A percentile compares a stretch with the other conserved stretches of the same genome.
phyloP scores from a whole-genome alignment of 2,329 filamentous ascomycete species.

The Endoconidiophora laricicola region DNA sequence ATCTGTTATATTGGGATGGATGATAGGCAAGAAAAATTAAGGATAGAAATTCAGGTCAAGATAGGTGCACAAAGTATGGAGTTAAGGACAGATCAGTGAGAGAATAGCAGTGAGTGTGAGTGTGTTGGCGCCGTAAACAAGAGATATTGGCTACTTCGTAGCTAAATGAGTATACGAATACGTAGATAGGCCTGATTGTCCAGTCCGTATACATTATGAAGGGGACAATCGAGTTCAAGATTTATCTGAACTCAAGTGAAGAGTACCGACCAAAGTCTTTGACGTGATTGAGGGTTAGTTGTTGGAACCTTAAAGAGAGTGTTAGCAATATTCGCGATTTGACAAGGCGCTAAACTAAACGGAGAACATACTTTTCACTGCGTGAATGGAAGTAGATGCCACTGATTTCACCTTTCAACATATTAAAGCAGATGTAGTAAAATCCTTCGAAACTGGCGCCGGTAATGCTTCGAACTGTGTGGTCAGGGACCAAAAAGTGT shows the following conservation, averaged over 20 bases:
- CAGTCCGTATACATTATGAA: too few relatives aligned
- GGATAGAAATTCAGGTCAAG: too few relatives aligned
- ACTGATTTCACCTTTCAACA: slow-evolving; percentile 66
- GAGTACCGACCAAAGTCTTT: slow-evolving; percentile 68
- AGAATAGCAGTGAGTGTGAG: too few relatives aligned
- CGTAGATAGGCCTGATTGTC: too few relatives aligned
- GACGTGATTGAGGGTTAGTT: slow-evolving; percentile 79
- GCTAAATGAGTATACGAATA: too few relatives aligned
- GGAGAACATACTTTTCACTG: slow-evolving; percentile 69
- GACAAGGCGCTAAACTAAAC: not conserved
- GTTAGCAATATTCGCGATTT: not conserved
- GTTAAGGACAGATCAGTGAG: too few relatives aligned
- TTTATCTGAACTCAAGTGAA: slow-evolving; percentile 60
- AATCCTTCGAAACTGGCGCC: slow-evolving; percentile 97
- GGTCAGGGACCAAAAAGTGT: slow-evolving; percentile 90
- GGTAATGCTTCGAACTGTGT: slow-evolving; percentile 75
- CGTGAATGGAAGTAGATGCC: slow-evolving; percentile 97
- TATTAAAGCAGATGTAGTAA: slow-evolving; percentile 98
- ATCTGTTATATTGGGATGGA: too few relatives aligned
- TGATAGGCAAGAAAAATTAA: too few relatives aligned
- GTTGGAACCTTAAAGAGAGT: slow-evolving; percentile 53
- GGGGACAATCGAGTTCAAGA: not conserved
- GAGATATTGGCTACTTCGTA: too few relatives aligned
- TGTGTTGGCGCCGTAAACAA: too few relatives aligned
- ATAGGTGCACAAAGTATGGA: too few relatives aligned